phyloP scores from a whole-genome alignment of 768 basidiomycete genomes.

The Leccinum barrowsii region DNA sequence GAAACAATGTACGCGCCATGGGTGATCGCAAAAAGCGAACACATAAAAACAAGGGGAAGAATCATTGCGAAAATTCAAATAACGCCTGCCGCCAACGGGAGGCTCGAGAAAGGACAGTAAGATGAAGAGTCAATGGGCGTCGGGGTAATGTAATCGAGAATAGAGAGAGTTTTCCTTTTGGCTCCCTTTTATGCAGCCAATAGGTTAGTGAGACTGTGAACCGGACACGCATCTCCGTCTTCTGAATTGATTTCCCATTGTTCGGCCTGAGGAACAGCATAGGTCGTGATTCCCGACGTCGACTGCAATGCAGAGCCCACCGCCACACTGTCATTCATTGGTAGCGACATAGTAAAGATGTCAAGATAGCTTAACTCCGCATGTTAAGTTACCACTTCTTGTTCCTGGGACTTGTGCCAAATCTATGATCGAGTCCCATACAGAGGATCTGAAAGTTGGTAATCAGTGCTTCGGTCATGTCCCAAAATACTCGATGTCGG shows the following conservation, averaged over 20 bases:
- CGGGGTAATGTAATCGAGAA: not conserved
- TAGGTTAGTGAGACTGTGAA: not conserved
- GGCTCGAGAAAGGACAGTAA: not conserved
- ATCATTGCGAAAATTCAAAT: slow-evolving; percentile 10
- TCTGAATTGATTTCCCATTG: not conserved
- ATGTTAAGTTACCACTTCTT: not conserved
- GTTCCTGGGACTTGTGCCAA: not conserved
- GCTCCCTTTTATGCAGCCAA: slow-evolving; percentile 1
- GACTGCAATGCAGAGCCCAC: not conserved
- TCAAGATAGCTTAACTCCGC: not conserved
- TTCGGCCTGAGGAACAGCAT: not conserved
- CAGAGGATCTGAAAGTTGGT: not conserved
- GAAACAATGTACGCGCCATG: slow-evolving; percentile 20
- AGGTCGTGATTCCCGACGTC: not conserved
- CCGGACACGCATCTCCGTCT: not conserved
- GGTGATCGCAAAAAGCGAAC: slow-evolving; percentile 5
- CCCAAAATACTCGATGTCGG: not conserved
- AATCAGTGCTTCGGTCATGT: not conserved
- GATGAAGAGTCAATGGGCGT: not conserved
- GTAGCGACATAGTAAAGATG: not conserved
- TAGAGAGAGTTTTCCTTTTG: not conserved
- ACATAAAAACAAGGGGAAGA: not conserved
- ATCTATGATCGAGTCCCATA: not conserved
- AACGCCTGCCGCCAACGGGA: not conserved
- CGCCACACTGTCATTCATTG: not conserved